Evolutionary conservation across 306 rosid genomes (phyloP).

Genomic region (Rosa chinensis): DNA sequence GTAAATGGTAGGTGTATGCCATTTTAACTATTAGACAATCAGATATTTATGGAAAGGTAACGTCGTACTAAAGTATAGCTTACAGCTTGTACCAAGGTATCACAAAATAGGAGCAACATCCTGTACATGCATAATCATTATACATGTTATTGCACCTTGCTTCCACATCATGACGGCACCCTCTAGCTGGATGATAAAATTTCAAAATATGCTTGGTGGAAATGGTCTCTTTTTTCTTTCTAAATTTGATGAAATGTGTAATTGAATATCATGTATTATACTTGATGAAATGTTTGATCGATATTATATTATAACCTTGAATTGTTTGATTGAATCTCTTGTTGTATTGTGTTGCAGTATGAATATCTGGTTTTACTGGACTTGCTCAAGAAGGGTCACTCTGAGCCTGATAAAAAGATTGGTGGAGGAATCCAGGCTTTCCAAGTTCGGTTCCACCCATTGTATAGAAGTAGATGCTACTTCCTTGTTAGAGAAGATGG

Average conservation of each 20-base stretch:
- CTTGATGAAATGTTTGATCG: background rate
- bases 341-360: slow-evolving; percentile 51
- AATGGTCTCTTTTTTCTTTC: background rate
- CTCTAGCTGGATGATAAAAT: background rate
- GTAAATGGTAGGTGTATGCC: too few relatives aligned
- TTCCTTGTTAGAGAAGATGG: slow-evolving; percentile 71
- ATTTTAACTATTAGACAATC: too few relatives aligned
- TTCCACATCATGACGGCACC: background rate
- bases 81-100: background rate
- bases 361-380: slow-evolving; percentile 65
- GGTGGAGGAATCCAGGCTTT: slow-evolving; percentile 54
- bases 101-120: background rate
- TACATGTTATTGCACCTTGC: background rate
- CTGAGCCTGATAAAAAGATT: slow-evolving; percentile 57
- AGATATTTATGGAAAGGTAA: too few relatives aligned
- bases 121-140: background rate
- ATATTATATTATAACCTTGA: background rate
- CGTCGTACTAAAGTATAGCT: too few relatives aligned
- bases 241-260: background rate
- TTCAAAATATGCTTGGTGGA: background rate
- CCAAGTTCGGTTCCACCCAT: slow-evolving; percentile 71
- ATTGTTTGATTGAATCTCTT: slow-evolving; percentile 8
- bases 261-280: background rate
- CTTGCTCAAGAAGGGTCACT: slow-evolving; percentile 71
- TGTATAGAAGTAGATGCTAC: slow-evolving; percentile 78